A percentile compares a stretch with the other conserved stretches of the same genome.
These are phyloP conservation scores for Phytophthora palmivora DNA, from an alignment of 352 stramenopile genomes.

Conservation along the genomic window DNA sequence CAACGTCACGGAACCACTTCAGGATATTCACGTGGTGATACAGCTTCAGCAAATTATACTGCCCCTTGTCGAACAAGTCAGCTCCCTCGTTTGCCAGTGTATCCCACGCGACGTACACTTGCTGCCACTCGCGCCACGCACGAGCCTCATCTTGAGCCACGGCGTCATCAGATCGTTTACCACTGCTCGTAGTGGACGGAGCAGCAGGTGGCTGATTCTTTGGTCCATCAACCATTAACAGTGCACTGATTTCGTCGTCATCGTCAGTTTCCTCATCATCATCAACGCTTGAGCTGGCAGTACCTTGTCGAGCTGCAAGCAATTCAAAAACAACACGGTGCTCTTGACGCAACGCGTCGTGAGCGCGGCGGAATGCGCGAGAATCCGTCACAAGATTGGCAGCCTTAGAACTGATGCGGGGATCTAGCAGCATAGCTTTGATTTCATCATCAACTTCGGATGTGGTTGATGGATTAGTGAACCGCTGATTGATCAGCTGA, in stretches of 20 bases:
- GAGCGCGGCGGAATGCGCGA: constrained; percentile 24
- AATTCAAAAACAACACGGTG: constrained; percentile 43
- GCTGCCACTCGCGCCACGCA: constrained; percentile 47
- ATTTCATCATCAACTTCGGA: constrained; percentile 32
- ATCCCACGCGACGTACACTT: constrained; percentile 44
- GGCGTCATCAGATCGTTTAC: constrained; percentile 18
- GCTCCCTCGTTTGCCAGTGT: constrained; percentile 28
- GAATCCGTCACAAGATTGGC: constrained; percentile 33
- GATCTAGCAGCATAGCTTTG: constrained; percentile 51
- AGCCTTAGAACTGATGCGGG: constrained; percentile 46
- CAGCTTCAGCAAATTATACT: constrained; percentile 53
- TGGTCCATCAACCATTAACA: constrained; percentile 47
- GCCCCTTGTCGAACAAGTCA: constrained; percentile 46
- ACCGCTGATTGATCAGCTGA: constrained; percentile 23
- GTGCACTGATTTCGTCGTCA: constrained; percentile 28
- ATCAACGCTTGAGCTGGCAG: too few relatives aligned
- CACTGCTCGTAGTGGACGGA: constrained; percentile 15
- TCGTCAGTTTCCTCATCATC: too few relatives aligned
- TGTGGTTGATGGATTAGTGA: constrained; percentile 18
- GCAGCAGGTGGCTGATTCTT: constrained; percentile 36
- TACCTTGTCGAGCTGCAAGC: background rate
- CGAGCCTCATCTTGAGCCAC: constrained; percentile 34
- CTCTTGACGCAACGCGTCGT: constrained; percentile 41
- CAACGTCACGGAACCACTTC: constrained; percentile 44
- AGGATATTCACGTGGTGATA: constrained; percentile 53